These are phyloP conservation scores for Lactarius hatsudake DNA, from an alignment of 768 basidiomycete species.

Conservation along the genomic window DNA sequence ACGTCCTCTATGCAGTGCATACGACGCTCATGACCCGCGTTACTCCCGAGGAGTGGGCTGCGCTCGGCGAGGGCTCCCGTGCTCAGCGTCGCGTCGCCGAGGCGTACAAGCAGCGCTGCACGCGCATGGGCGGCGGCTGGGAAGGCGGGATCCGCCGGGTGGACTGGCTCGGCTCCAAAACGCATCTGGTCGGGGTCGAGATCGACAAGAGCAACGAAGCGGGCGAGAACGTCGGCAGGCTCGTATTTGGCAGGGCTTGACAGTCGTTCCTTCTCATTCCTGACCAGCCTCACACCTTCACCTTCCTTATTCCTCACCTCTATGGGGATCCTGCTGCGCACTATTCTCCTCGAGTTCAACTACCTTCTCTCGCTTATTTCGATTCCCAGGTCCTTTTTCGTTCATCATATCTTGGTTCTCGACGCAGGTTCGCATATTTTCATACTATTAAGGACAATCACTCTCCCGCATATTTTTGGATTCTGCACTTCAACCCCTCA, in stretches of 20 bases:
- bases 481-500: slow-evolving; percentile 7
- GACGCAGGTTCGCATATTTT: slow-evolving; percentile 17
- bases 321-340: slow-evolving; percentile 15
- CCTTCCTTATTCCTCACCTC: neutral
- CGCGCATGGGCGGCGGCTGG: slow-evolving; percentile 61
- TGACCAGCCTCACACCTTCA: neutral
- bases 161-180: slow-evolving; percentile 65
- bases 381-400: neutral
- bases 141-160: slow-evolving; percentile 64
- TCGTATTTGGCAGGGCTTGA: slow-evolving; percentile 48
- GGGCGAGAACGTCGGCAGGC: slow-evolving; percentile 42
- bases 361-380: neutral
- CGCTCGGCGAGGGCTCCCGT: slow-evolving; percentile 52
- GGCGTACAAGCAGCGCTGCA: slow-evolving; percentile 63
- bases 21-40: slow-evolving; percentile 53
- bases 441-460: slow-evolving; percentile 11
- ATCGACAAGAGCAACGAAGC: slow-evolving; percentile 45
- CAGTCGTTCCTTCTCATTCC: neutral
- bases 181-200: slow-evolving; percentile 58
- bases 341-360: neutral
- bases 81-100: slow-evolving; percentile 56
- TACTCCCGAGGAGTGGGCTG: slow-evolving; percentile 63
- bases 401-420: slow-evolving; percentile 1
- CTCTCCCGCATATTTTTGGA: slow-evolving; percentile 8
- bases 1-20: slow-evolving; percentile 60